phyloP scores from a whole-genome alignment of 1,284 basidiomycete genomes.

The Pascua sp. region DNA sequence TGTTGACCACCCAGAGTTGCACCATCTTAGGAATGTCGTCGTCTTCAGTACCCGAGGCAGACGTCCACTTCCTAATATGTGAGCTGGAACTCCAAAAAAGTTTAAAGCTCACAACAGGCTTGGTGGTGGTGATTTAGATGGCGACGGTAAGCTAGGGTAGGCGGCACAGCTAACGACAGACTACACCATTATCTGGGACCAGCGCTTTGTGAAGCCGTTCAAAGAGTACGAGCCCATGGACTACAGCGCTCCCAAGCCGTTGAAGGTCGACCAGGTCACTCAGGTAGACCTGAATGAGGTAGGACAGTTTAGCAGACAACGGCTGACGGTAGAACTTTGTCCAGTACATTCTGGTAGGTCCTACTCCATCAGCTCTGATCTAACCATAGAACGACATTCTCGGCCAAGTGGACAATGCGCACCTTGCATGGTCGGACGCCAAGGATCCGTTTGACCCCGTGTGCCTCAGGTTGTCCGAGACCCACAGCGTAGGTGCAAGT shows the following conservation, averaged over 20 bases:
- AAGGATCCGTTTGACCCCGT: constrained; percentile 9
- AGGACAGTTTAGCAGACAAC: not conserved
- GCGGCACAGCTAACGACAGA: constrained; percentile 13
- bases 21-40: constrained; percentile 47
- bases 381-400: constrained; percentile 41
- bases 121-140: constrained; percentile 49
- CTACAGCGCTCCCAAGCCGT: constrained; percentile 41
- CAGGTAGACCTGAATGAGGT: constrained; percentile 46
- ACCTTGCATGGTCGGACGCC: constrained; percentile 42
- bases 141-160: constrained; percentile 29
- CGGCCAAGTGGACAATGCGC: constrained; percentile 46
- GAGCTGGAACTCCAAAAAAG: not conserved
- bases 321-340: constrained; percentile 38
- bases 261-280: constrained; percentile 34
- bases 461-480: constrained; percentile 32
- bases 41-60: constrained; percentile 44
- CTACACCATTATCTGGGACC: constrained; percentile 50
- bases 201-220: constrained; percentile 37
- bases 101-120: constrained; percentile 31
- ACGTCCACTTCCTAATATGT: constrained; percentile 47
- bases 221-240: constrained; percentile 37
- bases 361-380: not conserved
- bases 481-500: constrained; percentile 36
- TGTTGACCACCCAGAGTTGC: constrained; percentile 39
- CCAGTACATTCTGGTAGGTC: constrained; percentile 39